Conservation (phyloP, 768 basidiomycete species). For the Chalciporus piperatus region DNA sequence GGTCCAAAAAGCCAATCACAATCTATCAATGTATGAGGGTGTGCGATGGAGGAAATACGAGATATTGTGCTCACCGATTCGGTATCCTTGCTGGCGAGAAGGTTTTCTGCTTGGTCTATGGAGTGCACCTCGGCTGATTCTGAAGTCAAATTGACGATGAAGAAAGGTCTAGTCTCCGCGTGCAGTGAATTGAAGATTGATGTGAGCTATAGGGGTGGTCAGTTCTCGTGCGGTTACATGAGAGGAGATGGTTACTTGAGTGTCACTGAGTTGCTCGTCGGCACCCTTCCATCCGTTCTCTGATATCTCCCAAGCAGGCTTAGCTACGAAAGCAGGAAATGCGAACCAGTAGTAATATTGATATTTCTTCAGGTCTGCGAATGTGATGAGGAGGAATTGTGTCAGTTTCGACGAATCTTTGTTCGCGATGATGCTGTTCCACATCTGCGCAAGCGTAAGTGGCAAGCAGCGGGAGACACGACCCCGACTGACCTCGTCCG, state of each 20-base stretch:
- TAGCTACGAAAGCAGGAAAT: conserved; percentile 87
- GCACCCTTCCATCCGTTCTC: conserved; percentile 58
- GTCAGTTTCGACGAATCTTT: conserved; percentile 58
- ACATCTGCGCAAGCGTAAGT: conserved; percentile 49
- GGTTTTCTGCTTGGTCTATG: conserved; percentile 54
- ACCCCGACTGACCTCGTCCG: conserved; percentile 52
- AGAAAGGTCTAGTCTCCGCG: conserved; percentile 49
- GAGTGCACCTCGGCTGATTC: conserved; percentile 42
- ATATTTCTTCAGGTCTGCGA: conserved; percentile 97
- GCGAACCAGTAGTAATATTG: conserved; percentile 98
- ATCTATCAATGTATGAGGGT: conserved; percentile 34
- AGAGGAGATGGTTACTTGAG: conserved; percentile 35
- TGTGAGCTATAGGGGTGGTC: conserved; percentile 39
- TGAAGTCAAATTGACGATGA: conserved; percentile 50
- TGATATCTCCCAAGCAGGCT: conserved; percentile 86
- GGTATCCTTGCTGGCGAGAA: conserved; percentile 49
- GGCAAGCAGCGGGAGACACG: not conserved
- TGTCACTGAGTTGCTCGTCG: conserved; percentile 39
- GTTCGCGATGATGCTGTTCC: conserved; percentile 54
- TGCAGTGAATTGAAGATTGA: conserved; percentile 52
- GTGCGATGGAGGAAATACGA: not conserved
- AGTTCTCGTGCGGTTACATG: not conserved
- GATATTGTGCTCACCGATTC: conserved; percentile 38
- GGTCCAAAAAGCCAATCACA: conserved; percentile 75
- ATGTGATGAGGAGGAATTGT: conserved; percentile 87